Evolutionary conservation across 1,284 basidiomycete genomes (phyloP).

Genomic region (Amylostereum areolatum): DNA sequence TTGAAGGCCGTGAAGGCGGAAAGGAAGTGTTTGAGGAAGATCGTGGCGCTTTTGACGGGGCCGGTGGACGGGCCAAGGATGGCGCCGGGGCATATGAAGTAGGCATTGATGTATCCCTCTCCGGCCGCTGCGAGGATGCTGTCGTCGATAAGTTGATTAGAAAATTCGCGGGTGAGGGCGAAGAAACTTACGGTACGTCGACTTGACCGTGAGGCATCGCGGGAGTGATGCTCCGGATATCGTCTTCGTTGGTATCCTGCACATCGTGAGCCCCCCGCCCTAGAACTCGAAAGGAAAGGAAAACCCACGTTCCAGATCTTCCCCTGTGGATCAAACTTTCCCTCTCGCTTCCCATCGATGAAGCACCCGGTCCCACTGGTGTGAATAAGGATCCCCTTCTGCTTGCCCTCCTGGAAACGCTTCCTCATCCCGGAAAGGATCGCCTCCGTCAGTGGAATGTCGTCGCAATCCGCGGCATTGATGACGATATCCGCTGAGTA

Average conservation of each 20-base stretch:
- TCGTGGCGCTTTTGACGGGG: constrained; percentile 8
- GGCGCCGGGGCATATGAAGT: constrained; percentile 5
- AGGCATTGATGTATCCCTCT: constrained; percentile 11
- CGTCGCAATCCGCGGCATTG: constrained; percentile 15
- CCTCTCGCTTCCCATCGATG: constrained; percentile 10
- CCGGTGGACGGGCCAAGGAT: constrained; percentile 13
- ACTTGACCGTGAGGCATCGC: constrained; percentile 9
- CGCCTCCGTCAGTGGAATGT: constrained; percentile 11
- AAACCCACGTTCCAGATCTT: constrained; percentile 16
- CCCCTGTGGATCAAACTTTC: constrained; percentile 9
- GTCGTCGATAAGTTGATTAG: neutral
- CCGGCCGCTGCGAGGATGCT: constrained; percentile 15
- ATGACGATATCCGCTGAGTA: constrained; percentile 13
- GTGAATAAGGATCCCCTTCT: constrained; percentile 14
- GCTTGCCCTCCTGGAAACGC: constrained; percentile 3
- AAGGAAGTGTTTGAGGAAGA: constrained; percentile 1
- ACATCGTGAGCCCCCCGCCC: too few relatives aligned
- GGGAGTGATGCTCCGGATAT: constrained; percentile 10
- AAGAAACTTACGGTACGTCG: constrained; percentile 10
- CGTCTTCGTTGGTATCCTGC: constrained; percentile 9
- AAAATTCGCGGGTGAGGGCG: neutral
- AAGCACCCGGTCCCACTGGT: constrained; percentile 16
- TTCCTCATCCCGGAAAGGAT: constrained; percentile 12
- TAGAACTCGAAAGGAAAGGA: too few relatives aligned
- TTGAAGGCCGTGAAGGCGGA: neutral